A percentile compares a stretch with the other conserved stretches of the same genome.
These are phyloP conservation scores for Metschnikowia hibisci DNA, from an alignment of 805 yeast species.

Conservation along the genomic window DNA sequence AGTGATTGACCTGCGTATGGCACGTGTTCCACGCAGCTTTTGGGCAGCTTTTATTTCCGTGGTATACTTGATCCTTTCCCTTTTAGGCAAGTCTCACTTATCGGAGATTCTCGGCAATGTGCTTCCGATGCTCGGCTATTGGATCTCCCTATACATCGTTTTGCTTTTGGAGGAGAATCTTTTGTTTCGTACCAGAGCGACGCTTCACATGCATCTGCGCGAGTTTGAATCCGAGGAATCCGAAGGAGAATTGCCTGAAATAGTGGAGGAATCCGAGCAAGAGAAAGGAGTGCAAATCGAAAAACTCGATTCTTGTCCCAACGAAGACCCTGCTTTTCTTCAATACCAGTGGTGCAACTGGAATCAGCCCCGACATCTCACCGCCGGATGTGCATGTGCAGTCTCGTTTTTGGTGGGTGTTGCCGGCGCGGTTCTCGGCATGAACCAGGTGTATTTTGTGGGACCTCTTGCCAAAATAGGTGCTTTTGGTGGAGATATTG, in stretches of 20 bases:
- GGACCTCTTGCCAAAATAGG: conserved; percentile 19
- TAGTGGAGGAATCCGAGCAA: no score
- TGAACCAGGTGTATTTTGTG: conserved; percentile 21
- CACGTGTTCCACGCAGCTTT: conserved; percentile 13
- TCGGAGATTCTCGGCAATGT: conserved; percentile 14
- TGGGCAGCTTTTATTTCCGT: conserved; percentile 14
- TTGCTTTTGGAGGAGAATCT: conserved; percentile 16
- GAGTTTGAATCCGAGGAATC: not conserved
- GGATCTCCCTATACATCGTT: conserved; percentile 16
- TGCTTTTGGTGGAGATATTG: conserved; percentile 19
- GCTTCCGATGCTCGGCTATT: conserved; percentile 18
- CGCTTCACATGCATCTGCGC: conserved; percentile 6
- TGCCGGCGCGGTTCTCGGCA: conserved; percentile 21
- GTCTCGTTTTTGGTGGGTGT: conserved; percentile 16
- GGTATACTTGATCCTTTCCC: conserved; percentile 12
- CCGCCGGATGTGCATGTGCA: conserved; percentile 17
- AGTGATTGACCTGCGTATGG: conserved; percentile 24
- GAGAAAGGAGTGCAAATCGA: no score
- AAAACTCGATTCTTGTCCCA: no score
- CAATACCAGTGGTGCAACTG: conserved; percentile 30
- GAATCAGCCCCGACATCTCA: conserved; percentile 25
- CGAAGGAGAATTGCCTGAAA: no score
- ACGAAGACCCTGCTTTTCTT: not conserved
- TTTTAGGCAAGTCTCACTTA: conserved; percentile 13
- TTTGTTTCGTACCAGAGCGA: conserved; percentile 7